Evolutionary conservation across 2,329 filamentous ascomycete species (phyloP).

Genomic region (Nectriaceae sp.): DNA sequence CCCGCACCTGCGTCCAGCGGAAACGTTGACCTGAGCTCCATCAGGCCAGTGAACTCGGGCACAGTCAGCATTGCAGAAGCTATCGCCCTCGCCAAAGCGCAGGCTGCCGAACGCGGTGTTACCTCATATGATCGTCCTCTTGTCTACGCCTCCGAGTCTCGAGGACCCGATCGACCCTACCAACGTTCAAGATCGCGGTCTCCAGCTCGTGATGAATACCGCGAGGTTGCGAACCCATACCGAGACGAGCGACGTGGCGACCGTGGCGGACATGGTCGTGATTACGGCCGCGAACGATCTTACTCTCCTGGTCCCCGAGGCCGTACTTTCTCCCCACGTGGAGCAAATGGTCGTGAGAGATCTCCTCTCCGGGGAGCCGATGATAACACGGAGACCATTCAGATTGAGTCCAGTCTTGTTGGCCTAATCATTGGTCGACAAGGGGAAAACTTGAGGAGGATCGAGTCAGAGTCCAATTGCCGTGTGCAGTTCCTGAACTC

Average conservation of each 20-base stretch:
- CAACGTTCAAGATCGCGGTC: slow-evolving; percentile 73
- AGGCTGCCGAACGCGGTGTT: slow-evolving; percentile 77
- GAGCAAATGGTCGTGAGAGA: slow-evolving; percentile 56
- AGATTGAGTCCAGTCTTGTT: slow-evolving; percentile 84
- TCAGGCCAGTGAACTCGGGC: slow-evolving; percentile 78
- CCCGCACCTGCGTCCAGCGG: slow-evolving; percentile 74
- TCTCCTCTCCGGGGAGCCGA: slow-evolving; percentile 59
- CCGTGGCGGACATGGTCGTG: slow-evolving; percentile 36
- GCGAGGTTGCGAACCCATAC: slow-evolving; percentile 80
- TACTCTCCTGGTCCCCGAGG: slow-evolving; percentile 64
- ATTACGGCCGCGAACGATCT: slow-evolving; percentile 67
- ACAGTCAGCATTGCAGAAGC: slow-evolving; percentile 83
- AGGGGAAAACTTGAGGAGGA: slow-evolving; percentile 83
- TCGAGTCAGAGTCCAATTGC: slow-evolving; percentile 80
- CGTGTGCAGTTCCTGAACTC: slow-evolving; percentile 86
- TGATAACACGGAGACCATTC: slow-evolving; percentile 78
- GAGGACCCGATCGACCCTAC: slow-evolving; percentile 52
- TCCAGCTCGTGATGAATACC: slow-evolving; percentile 69
- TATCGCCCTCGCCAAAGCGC: slow-evolving; percentile 80
- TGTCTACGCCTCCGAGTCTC: slow-evolving; percentile 43
- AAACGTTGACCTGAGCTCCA: slow-evolving; percentile 76
- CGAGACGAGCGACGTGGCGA: slow-evolving; percentile 70
- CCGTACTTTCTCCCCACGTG: slow-evolving; percentile 60
- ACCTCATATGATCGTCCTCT: slow-evolving; percentile 60
- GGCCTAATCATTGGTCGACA: slow-evolving; percentile 89